Evolutionary conservation across 2,329 filamentous ascomycete species (phyloP).

Genomic region (Metarhizium guizhouense): DNA sequence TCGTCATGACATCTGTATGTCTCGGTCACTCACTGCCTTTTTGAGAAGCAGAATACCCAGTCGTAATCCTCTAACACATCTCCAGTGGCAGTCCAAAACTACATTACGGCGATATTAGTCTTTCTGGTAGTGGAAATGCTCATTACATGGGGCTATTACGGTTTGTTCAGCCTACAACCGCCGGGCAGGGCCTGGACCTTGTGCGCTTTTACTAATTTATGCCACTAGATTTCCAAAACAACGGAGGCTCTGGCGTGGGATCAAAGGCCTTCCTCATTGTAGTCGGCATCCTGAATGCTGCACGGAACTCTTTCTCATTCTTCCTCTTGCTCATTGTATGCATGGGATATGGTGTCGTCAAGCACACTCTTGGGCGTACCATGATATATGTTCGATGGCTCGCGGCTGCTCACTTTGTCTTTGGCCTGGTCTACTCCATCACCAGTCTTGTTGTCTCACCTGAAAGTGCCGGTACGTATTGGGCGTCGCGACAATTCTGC

Average conservation of each 20-base stretch:
- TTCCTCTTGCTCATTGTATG: slow-evolving; percentile 96
- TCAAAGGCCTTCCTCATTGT: slow-evolving; percentile 82
- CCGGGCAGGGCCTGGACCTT: background rate
- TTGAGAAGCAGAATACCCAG: background rate
- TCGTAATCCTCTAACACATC: background rate
- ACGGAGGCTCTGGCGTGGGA: slow-evolving; percentile 72
- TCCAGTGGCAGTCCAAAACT: slow-evolving; percentile 89
- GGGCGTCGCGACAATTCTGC: background rate
- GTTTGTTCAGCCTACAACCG: slow-evolving; percentile 32
- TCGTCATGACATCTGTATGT: slow-evolving; percentile 74
- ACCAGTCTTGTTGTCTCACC: slow-evolving; percentile 83
- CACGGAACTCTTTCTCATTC: slow-evolving; percentile 94
- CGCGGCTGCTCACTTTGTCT: slow-evolving; percentile 86
- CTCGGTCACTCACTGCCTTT: background rate
- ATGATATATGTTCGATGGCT: slow-evolving; percentile 93
- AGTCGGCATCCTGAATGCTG: slow-evolving; percentile 88
- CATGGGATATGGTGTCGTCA: slow-evolving; percentile 98
- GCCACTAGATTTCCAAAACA: slow-evolving; percentile 74
- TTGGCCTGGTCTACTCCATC: slow-evolving; percentile 87
- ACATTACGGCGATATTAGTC: slow-evolving; percentile 92
- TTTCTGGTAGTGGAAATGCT: slow-evolving; percentile 95
- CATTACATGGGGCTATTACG: slow-evolving; percentile 98
- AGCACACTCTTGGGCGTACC: slow-evolving; percentile 79
- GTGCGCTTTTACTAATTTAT: slow-evolving; percentile 22
- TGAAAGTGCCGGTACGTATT: slow-evolving; percentile 60